A percentile compares a stretch with the other conserved stretches of the same genome.
phyloP scores from a whole-genome alignment of 257 asterid genomes.

The Salvia hispanica region DNA sequence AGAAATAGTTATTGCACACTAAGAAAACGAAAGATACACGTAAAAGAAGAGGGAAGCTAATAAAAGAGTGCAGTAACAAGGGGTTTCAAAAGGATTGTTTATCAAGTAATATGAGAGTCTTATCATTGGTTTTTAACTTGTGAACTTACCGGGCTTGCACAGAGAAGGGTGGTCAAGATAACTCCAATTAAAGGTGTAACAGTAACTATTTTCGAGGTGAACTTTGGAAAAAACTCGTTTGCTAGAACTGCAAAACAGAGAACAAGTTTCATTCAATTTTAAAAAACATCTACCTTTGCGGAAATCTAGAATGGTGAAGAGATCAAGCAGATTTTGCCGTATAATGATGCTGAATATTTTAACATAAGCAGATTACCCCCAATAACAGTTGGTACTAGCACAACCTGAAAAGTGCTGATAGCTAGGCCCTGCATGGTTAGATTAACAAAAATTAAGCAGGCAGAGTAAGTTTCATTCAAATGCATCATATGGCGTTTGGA shows the following conservation, averaged over 20 bases:
- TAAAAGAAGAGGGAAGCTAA: neutral
- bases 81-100: neutral
- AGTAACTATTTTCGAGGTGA: conserved; percentile 78
- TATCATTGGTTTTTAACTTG: conserved; percentile 15
- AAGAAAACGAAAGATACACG: neutral
- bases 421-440: conserved; percentile 79
- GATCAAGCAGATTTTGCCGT: neutral
- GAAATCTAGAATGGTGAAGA: conserved; percentile 22
- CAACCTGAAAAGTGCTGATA: conserved; percentile 94
- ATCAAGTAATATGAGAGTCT: conserved; percentile 1
- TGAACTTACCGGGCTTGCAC: conserved; percentile 94
- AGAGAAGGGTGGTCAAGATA: conserved; percentile 87
- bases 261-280: neutral
- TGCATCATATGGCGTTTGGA: neutral
- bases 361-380: conserved; percentile 67
- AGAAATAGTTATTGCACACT: conserved; percentile 14
- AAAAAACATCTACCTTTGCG: conserved; percentile 5
- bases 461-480: neutral
- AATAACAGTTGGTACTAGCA: conserved; percentile 85
- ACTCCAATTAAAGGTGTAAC: conserved; percentile 90
- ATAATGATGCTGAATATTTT: conserved; percentile 15
- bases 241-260: conserved; percentile 66
- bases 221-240: conserved; percentile 88
- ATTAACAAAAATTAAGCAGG: conserved; percentile 18
- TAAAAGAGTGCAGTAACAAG: neutral